These are phyloP conservation scores for Carallia pectinifolia DNA, from an alignment of 345 rosid species.

Conservation along the genomic window DNA sequence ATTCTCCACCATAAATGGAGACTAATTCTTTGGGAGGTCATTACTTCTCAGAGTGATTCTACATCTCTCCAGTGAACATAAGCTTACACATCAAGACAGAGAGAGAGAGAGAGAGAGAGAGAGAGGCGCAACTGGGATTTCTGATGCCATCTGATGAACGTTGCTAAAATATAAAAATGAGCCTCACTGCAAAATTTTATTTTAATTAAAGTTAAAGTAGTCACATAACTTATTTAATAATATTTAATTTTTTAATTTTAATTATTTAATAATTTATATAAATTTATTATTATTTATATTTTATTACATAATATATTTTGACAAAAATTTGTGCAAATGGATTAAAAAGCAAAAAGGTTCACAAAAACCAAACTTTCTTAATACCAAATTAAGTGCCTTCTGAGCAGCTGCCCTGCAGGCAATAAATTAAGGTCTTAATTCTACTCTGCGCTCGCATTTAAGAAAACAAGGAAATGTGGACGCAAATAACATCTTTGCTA, in stretches of 20 bases:
- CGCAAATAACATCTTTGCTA: conserved; percentile 60
- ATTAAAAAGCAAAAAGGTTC: conserved; percentile 39
- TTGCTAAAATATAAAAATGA: not conserved
- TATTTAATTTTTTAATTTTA: no score
- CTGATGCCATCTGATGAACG: conserved; percentile 48
- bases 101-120: conserved; percentile 1
- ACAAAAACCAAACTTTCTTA: conserved; percentile 32
- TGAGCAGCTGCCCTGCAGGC: conserved; percentile 10
- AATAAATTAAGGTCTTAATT: conserved; percentile 8
- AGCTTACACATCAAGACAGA: conserved; percentile 6
- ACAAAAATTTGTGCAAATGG: conserved; percentile 8
- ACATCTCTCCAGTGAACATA: conserved; percentile 29
- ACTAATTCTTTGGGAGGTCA: conserved; percentile 37
- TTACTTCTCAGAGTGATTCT: conserved; percentile 39
- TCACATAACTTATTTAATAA: no score
- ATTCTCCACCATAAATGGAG: conserved; percentile 36
- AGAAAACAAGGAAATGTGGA: conserved; percentile 19
- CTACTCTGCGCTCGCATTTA: conserved; percentile 24
- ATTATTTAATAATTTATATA: no score
- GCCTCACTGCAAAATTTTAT: no score
- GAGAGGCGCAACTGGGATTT: conserved; percentile 32
- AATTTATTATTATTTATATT: no score
- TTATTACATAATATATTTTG: no score
- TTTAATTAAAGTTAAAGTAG: no score
- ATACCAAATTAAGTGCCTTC: conserved; percentile 34